Conservation (phyloP, 139 green algal species). For the Tetradesmus lagerheimii region DNA sequence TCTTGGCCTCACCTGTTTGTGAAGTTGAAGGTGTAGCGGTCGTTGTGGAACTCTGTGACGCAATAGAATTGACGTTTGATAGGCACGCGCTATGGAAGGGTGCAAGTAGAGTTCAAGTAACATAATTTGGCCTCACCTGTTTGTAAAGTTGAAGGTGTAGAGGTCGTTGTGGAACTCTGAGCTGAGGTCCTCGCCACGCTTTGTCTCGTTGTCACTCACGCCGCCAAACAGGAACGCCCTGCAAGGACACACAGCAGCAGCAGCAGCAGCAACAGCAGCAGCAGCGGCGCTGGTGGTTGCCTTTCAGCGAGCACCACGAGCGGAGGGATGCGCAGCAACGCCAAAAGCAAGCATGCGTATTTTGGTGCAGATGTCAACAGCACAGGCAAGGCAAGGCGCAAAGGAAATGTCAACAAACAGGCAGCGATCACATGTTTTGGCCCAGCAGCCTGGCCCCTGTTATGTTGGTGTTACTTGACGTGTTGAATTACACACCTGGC, state of each 20-base stretch:
- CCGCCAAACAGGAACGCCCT: conserved; percentile 93
- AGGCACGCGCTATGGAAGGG: too few relatives aligned
- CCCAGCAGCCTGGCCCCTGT: too few relatives aligned
- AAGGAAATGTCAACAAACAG: too few relatives aligned
- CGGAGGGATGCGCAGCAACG: too few relatives aligned
- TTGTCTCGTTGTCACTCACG: conserved; percentile 89
- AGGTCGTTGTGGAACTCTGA: conserved; percentile 90
- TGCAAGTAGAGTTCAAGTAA: too few relatives aligned
- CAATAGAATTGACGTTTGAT: too few relatives aligned
- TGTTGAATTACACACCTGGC: conserved; percentile 49
- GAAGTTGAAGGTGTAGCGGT: conserved; percentile 90
- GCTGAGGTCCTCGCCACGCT: conserved; percentile 78
- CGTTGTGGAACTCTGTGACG: conserved; percentile 89
- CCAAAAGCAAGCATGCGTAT: too few relatives aligned
- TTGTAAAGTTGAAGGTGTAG: conserved; percentile 87
- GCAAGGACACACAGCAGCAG: conserved; percentile 12
- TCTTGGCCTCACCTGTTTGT: conserved; percentile 52
- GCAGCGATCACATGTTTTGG: too few relatives aligned
- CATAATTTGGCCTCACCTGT: conserved; percentile 28
- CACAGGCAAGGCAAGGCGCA: not conserved
- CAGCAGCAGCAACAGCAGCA: not conserved
- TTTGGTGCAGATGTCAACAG: too few relatives aligned
- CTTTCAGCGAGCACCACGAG: too few relatives aligned
- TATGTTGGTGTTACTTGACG: too few relatives aligned
- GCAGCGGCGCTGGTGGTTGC: not conserved